Evolutionary conservation across 2,329 filamentous ascomycete genomes (phyloP), one percentile per base, ranked within the genome.

Genomic region (Rhytidhysteron rufulum): DNA sequence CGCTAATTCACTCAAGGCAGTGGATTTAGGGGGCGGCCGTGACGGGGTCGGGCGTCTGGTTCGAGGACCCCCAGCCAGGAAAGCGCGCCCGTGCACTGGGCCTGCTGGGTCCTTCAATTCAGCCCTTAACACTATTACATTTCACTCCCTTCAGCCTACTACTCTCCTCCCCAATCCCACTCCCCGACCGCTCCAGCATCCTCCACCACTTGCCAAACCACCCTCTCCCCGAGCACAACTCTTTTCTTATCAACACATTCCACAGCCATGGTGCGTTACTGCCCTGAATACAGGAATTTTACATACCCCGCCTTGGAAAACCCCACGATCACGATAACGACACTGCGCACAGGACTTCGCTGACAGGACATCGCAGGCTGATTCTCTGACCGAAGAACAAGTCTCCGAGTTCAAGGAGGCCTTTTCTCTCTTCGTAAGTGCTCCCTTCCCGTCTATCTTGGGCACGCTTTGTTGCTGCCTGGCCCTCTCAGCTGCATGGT

Each of bases 361-460:
- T 65, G 44, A 66, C 59, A 30, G 7, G 8, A 34, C 40, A 19
- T 24, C 36, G 43, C 69, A 97, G 91, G 91, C 91, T 70, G 93
- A 98, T 71, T 91, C 91, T 71, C 85, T 98, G 66, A 97, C 93
- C 61, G 93, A 98, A 80, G 93, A 98, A 78, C 93, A 98, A 82
- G 93, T 98, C 70, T 97, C 93, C 69, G 93, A 98, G 78, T 98
- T 97, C 80, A 98, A 97, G 86, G 93, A 98, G 78, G 93, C 93
- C 41, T 98, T 98, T 77, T 98, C 93, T 70, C 88, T 98, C 55
- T 98, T 98, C 74, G 93, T 98, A 85, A 85, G 93, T 83, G 40
- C 29, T 41, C 45, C 32, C 31, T 27, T 41, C 47, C 38, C 34
- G 37, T 21, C 25, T 30, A 30, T 31, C 17, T 27, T n/a, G n/a